Conservation (phyloP, 805 yeast genomes). For the Metschnikowia orientalis region DNA sequence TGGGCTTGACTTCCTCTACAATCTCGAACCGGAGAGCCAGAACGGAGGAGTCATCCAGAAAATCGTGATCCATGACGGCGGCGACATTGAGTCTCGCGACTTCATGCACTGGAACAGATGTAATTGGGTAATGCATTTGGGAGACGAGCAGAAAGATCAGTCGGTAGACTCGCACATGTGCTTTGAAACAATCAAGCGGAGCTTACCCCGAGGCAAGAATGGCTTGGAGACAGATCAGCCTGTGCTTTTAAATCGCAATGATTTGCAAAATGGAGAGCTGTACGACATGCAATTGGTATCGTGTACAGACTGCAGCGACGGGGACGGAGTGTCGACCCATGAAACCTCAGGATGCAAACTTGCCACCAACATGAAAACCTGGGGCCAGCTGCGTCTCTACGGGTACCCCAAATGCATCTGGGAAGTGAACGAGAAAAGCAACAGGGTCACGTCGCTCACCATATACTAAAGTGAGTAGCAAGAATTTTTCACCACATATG, state of each 20-base stretch:
- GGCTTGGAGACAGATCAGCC: constrained; percentile 25
- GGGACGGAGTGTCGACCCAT: not conserved
- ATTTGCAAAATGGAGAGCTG: constrained; percentile 34
- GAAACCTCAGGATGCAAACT: constrained; percentile 11
- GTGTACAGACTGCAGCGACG: constrained; percentile 16
- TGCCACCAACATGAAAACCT: constrained; percentile 24
- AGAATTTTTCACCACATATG: too few relatives aligned
- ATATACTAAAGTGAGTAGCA: too few relatives aligned
- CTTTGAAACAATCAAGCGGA: constrained; percentile 16
- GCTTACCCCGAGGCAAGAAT: constrained; percentile 16
- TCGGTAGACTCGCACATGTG: constrained; percentile 26
- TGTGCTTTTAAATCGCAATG: constrained; percentile 35
- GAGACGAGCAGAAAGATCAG: constrained; percentile 5
- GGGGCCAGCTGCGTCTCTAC: constrained; percentile 42
- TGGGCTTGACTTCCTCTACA: constrained; percentile 54
- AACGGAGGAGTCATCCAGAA: constrained; percentile 39
- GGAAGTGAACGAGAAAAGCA: constrained; percentile 39
- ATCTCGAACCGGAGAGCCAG: constrained; percentile 25
- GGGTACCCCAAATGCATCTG: constrained; percentile 39
- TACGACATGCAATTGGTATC: constrained; percentile 34
- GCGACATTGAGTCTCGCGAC: constrained; percentile 44
- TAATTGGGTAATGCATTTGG: constrained; percentile 35
- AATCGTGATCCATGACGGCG: constrained; percentile 49
- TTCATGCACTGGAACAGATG: constrained; percentile 54
- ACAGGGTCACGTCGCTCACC: constrained; percentile 35